Evolutionary conservation across 78 protist species (phyloP), one percentile per base, ranked within the genome.

Genomic region (Neovahlkampfia damariscottae): DNA sequence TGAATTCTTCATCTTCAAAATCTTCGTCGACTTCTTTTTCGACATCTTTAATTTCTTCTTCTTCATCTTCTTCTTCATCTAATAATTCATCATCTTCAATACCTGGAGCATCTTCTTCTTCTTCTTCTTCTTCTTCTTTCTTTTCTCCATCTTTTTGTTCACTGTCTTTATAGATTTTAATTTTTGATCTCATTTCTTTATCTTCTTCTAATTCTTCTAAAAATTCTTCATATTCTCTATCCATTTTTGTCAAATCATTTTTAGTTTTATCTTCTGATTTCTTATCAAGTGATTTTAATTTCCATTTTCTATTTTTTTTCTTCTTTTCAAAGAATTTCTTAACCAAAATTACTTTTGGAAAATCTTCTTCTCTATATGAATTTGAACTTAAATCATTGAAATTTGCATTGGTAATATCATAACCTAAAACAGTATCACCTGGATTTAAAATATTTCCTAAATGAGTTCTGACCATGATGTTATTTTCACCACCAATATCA

Each of bases 401-500:
- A 50, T 67, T 81, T 29, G 41, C 5, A 29, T 3, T 79, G 1
- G 3, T n/a, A 41, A 80, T 8, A 67, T 76, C 86, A 40, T 71
- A 85, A 7, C 96, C 96, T 6, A 90, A 2, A 38, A 81, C 90
- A 30, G 77, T 70, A 83, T 94, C 98, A 40, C 98, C 98, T 2
- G 93, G 70, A 41, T 89, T 67, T 19, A 91, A 62, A 19, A 90
- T 30, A 39, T 81, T 9, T 41, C 96, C 98, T 36, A 95, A 72
- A 73, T 95, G 98, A 28, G 95, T 74, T 37, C 88, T 41, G 35
- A 78, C 50, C 76, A 5, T 58, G 70, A 67, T 7, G 27, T 84
- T 72, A 89, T 90, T 66, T 87, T 87, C 35, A 3, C 30, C 10
- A 87, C 98, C 10, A 86, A 79, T 68, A 88, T 93, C 2, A 78